phyloP scores from a whole-genome alignment of 2,329 filamentous ascomycete genomes.

The Incumbomyces delicatus region DNA sequence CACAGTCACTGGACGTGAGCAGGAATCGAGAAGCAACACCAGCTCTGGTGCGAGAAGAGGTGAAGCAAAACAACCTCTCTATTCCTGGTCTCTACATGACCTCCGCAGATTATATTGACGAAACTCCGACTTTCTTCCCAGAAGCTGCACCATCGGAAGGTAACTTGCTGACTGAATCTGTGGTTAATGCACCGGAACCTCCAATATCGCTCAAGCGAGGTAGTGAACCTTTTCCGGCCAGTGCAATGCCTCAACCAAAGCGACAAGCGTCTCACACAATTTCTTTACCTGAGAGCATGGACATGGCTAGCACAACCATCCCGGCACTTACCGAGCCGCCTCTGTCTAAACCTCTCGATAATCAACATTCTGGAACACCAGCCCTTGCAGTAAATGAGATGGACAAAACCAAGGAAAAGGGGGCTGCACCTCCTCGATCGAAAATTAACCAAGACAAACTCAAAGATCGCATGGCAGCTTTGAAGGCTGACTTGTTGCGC shows the following conservation, averaged over 20 bases:
- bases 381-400: neutral
- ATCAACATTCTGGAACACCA: neutral
- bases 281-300: neutral
- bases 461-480: conserved; percentile 5
- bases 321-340: neutral
- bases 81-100: conserved; percentile 48
- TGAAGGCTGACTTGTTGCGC: conserved; percentile 26
- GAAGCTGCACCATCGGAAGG: neutral
- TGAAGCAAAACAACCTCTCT: conserved; percentile 21
- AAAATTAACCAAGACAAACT: conserved; percentile 6
- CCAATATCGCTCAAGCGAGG: conserved; percentile 1
- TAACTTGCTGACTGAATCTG: neutral
- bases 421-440: neutral
- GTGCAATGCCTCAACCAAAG: neutral
- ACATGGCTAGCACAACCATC: neutral
- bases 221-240: neutral
- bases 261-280: neutral
- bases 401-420: neutral
- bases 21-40: conserved; percentile 58
- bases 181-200: neutral
- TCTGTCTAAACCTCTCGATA: conserved; percentile 1
- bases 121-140: neutral
- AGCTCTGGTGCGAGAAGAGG: conserved; percentile 25
- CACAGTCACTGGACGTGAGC: conserved; percentile 68
- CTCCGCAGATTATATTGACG: conserved; percentile 14